These are phyloP conservation scores for Trichophyton mentagrophytes DNA, from an alignment of 2,329 filamentous ascomycete species.

Conservation along the genomic window DNA sequence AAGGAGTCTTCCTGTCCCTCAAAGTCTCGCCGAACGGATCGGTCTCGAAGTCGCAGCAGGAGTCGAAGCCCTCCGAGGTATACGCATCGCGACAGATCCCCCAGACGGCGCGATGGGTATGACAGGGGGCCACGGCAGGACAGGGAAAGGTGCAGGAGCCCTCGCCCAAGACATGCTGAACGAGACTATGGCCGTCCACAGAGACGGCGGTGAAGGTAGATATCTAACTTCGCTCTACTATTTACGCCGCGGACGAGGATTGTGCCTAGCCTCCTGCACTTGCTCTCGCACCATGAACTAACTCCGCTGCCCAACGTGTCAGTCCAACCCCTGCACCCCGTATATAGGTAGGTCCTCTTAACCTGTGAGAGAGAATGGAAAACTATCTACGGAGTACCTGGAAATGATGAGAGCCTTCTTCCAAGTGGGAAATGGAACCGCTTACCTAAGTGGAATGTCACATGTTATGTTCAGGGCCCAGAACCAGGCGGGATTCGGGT, in stretches of 20 bases:
- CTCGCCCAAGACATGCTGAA: constrained; percentile 16
- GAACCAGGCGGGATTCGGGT: no score
- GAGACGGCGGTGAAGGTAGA: not conserved
- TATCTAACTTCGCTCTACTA: not conserved
- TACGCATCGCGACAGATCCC: constrained; percentile 20
- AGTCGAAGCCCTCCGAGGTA: constrained; percentile 30
- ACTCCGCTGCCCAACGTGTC: not conserved
- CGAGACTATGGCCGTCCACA: not conserved
- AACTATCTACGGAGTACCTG: not conserved
- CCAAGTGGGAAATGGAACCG: not conserved
- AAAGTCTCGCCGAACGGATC: constrained; percentile 8
- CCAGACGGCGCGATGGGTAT: constrained; percentile 21
- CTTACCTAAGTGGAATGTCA: not conserved
- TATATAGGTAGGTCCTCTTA: not conserved
- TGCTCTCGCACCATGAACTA: not conserved
- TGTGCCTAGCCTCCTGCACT: not conserved
- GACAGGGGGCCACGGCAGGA: not conserved
- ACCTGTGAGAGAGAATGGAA: not conserved
- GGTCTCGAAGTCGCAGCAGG: constrained; percentile 30
- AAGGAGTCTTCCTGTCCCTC: constrained; percentile 14
- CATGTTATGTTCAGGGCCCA: not conserved
- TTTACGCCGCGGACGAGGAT: not conserved
- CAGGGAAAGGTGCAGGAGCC: constrained; percentile 10
- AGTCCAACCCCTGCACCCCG: not conserved
- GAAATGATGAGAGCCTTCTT: no score